These are phyloP conservation scores for Plasmodium falciparum DNA, from an alignment of 169 alveolate genomes.

Conservation along the genomic window DNA sequence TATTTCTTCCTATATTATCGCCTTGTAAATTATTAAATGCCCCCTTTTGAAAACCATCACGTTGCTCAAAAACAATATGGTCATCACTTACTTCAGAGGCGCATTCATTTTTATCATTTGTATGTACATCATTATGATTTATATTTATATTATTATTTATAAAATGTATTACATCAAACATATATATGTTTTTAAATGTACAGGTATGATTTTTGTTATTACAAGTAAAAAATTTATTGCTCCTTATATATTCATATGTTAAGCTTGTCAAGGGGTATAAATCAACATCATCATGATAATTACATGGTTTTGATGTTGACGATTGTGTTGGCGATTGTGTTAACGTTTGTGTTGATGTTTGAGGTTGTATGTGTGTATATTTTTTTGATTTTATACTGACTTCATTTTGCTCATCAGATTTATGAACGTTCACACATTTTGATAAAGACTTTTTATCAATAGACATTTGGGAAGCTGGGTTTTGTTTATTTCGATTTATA, in stretches of 20 bases:
- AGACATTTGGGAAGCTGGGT: not conserved
- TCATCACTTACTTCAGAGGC: not conserved
- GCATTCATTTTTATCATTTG: not conserved
- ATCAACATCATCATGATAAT: too few species aligned
- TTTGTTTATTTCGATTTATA: not conserved
- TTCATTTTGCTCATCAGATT: too few species aligned
- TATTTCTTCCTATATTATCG: not conserved
- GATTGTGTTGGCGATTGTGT: too few species aligned
- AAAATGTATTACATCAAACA: constrained; percentile 49
- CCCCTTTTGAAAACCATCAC: not conserved
- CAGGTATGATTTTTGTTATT: not conserved
- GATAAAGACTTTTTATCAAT: too few species aligned
- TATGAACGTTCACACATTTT: too few species aligned
- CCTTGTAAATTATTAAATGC: not conserved
- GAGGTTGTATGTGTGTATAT: too few species aligned
- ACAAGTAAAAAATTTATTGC: constrained; percentile 15
- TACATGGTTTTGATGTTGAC: too few species aligned
- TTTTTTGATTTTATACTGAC: too few species aligned
- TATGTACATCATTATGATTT: not conserved
- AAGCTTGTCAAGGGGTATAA: not conserved
- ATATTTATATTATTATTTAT: constrained; percentile 12
- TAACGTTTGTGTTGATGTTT: too few species aligned
- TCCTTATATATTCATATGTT: constrained; percentile 21
- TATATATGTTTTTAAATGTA: constrained; percentile 2
- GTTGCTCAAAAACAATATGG: not conserved